Percentiles rank a stretch among this genome's conserved stretches.
These are phyloP conservation scores for Colletotrichum caudatum DNA, from an alignment of 2,329 filamentous ascomycete species.

Conservation along the genomic window DNA sequence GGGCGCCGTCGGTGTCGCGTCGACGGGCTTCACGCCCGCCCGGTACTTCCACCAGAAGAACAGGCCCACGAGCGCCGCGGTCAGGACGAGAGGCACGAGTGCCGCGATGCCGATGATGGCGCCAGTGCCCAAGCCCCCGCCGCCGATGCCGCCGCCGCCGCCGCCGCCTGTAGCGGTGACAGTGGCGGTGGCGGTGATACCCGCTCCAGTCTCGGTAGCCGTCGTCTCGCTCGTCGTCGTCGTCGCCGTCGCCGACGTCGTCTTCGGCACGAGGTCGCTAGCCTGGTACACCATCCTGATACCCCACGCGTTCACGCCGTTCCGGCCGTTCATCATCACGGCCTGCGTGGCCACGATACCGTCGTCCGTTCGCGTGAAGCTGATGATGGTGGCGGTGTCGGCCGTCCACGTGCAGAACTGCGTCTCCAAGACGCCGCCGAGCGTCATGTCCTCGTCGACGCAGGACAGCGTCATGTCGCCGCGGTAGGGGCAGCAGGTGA, in stretches of 20 bases:
- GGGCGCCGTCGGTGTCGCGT: neutral
- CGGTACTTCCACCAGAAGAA: slow-evolving; percentile 34
- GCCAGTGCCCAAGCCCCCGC: slow-evolving; percentile 15
- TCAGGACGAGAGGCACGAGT: slow-evolving; percentile 17
- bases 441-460: slow-evolving; percentile 42
- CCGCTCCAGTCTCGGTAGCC: neutral
- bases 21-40: slow-evolving; percentile 28
- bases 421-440: slow-evolving; percentile 40
- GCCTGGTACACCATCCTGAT: slow-evolving; percentile 47
- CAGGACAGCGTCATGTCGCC: slow-evolving; percentile 43
- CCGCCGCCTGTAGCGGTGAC: neutral
- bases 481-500: slow-evolving; percentile 46
- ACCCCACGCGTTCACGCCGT: slow-evolving; percentile 45
- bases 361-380: slow-evolving; percentile 37
- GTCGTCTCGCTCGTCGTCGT: neutral
- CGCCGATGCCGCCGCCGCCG: neutral
- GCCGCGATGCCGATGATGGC: slow-evolving; percentile 27
- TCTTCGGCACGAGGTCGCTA: slow-evolving; percentile 39
- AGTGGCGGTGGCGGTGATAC: neutral
- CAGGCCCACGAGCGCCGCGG: slow-evolving; percentile 28
- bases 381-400: slow-evolving; percentile 34
- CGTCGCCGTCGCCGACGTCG: neutral
- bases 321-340: slow-evolving; percentile 36
- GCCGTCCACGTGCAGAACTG: slow-evolving; percentile 46
- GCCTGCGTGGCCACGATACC: slow-evolving; percentile 35